Percentiles rank a stretch among this genome's conserved stretches.
phyloP scores from a whole-genome alignment of 495 filamentous ascomycete species.

The Tuber magnatum region DNA sequence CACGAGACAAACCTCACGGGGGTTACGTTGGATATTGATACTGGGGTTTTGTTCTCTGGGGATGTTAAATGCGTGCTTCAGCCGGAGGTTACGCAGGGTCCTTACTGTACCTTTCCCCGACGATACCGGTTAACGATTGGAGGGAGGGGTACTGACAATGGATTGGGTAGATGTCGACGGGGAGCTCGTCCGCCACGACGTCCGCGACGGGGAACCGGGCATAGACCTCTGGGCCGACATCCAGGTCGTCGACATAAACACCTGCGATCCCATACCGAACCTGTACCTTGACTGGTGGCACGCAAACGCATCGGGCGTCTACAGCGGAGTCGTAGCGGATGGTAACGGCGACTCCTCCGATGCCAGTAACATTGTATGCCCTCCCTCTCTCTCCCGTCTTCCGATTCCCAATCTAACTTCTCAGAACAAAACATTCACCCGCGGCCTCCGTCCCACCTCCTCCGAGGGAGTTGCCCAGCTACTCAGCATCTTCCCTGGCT shows the following conservation, averaged over 20 bases:
- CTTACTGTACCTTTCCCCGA: conserved; percentile 46
- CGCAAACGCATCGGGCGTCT: conserved; percentile 53
- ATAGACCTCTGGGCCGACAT: conserved; percentile 55
- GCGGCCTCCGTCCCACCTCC: conserved; percentile 44
- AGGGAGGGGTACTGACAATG: background rate
- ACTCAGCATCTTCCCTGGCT: conserved; percentile 51
- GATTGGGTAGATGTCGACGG: conserved; percentile 24
- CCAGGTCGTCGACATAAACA: conserved; percentile 52
- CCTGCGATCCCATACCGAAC: conserved; percentile 51
- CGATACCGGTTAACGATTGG: background rate
- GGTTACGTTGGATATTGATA: conserved; percentile 48
- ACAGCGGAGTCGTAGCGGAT: conserved; percentile 44
- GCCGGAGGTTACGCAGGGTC: conserved; percentile 53
- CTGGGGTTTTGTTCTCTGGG: conserved; percentile 49
- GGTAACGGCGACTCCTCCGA: conserved; percentile 30
- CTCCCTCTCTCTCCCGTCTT: conserved; percentile 14
- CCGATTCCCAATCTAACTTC: background rate
- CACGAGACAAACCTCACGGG: conserved; percentile 47
- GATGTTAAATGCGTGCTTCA: conserved; percentile 53
- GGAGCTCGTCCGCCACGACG: conserved; percentile 47
- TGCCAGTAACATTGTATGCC: conserved; percentile 27
- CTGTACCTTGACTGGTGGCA: conserved; percentile 58
- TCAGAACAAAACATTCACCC: conserved; percentile 13
- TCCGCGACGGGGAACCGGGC: conserved; percentile 51
- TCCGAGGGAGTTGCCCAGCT: conserved; percentile 49